Evolutionary conservation across 345 rosid genomes (phyloP).

Genomic region (Hevea brasiliensis): DNA sequence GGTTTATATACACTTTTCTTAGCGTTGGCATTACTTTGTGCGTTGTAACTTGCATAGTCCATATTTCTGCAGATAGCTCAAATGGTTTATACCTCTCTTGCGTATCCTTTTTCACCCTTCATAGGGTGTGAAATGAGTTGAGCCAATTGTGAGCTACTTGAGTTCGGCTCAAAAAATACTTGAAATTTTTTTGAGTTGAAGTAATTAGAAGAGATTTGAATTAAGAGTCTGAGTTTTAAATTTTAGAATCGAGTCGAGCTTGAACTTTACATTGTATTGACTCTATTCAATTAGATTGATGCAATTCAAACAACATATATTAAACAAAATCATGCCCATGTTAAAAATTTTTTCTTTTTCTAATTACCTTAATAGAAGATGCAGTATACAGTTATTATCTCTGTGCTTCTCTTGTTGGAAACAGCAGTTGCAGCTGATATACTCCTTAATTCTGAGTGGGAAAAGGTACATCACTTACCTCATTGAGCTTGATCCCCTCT

Average conservation of each 20-base stretch:
- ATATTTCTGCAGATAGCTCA: conserved; percentile 47
- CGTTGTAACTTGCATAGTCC: conserved; percentile 51
- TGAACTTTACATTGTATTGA: too few species aligned
- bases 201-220: too few species aligned
- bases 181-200: too few species aligned
- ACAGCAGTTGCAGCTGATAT: conserved; percentile 42
- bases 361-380: conserved; percentile 25
- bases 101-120: conserved; percentile 46
- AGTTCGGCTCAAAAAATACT: too few species aligned
- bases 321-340: too few species aligned
- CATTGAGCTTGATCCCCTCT: not conserved
- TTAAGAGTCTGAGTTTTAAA: too few species aligned
- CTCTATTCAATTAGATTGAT: too few species aligned
- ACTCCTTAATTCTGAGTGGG: conserved; percentile 55
- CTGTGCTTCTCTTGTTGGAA: conserved; percentile 42
- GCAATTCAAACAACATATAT: too few species aligned
- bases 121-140: too few species aligned
- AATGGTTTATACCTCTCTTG: conserved; percentile 50
- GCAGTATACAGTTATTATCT: conserved; percentile 41
- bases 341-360: too few species aligned
- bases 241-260: too few species aligned
- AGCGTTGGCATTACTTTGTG: conserved; percentile 42
- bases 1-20: conserved; percentile 52
- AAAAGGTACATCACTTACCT: conserved; percentile 30
- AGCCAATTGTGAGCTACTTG: too few species aligned